Evolutionary conservation across 2,329 filamentous ascomycete genomes (phyloP).

Genomic region (Phoma sp.): DNA sequence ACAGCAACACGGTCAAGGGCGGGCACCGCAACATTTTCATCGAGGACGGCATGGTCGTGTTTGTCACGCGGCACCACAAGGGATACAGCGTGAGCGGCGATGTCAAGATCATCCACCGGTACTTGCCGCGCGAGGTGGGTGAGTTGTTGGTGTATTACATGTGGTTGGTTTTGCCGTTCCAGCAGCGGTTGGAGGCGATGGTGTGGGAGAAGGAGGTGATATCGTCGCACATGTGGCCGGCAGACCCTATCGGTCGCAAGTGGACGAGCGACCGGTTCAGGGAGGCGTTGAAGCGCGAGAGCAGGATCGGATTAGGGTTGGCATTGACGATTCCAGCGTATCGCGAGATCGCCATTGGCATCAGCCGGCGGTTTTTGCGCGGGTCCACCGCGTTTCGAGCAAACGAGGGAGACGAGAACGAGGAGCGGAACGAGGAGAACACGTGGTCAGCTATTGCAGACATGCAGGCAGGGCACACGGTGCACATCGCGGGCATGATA

Average conservation of each 20-base stretch:
- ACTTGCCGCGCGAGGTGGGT: conserved; percentile 33
- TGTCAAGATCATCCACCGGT: conserved; percentile 36
- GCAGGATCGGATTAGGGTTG: conserved; percentile 12
- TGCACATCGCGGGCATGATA: conserved; percentile 19
- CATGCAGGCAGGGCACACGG: conserved; percentile 18
- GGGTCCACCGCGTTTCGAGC: conserved; percentile 15
- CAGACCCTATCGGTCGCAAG: conserved; percentile 14
- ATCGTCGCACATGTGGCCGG: conserved; percentile 23
- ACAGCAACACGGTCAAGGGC: conserved; percentile 23
- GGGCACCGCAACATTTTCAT: conserved; percentile 22
- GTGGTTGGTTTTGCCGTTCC: conserved; percentile 18
- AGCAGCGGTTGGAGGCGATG: too few species aligned
- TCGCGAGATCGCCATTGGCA: conserved; percentile 26
- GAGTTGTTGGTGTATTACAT: conserved; percentile 30
- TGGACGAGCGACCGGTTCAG: conserved; percentile 18
- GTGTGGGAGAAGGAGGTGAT: too few species aligned
- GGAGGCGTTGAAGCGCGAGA: conserved; percentile 22
- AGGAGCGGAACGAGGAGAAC: conserved; percentile 17
- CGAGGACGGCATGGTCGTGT: too few species aligned
- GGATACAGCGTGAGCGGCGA: conserved; percentile 21
- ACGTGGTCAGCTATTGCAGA: conserved; percentile 8
- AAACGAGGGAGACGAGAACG: conserved; percentile 23
- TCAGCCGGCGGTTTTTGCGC: conserved; percentile 26
- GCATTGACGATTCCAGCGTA: conserved; percentile 20
- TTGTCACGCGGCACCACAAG: conserved; percentile 30